Evolutionary conservation across 169 alveolate species (phyloP).

Genomic region (Plasmodium vinckei): DNA sequence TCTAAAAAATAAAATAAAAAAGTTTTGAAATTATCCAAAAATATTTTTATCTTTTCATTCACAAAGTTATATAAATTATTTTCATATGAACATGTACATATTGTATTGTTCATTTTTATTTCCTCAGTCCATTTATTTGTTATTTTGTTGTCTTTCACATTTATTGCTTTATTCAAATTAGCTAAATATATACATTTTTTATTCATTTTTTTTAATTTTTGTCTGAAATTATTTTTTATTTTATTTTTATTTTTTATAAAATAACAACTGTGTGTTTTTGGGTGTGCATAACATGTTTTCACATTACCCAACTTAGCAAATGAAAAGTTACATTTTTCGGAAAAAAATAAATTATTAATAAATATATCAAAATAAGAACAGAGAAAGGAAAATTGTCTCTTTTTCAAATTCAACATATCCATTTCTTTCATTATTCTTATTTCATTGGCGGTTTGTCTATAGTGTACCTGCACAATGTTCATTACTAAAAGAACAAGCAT

Average conservation of each 20-base stretch:
- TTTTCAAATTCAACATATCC: background rate
- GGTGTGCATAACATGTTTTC: background rate
- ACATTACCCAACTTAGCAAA: background rate
- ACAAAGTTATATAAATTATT: conserved; percentile 3
- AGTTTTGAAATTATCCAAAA: conserved; percentile 49
- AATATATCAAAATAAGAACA: conserved; percentile 5
- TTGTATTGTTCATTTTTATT: background rate
- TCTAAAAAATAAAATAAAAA: conserved; percentile 36
- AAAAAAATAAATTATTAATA: background rate
- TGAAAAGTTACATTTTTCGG: background rate
- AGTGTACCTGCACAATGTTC: conserved; percentile 3
- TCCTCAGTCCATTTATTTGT: background rate
- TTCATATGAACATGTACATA: background rate
- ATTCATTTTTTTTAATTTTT: background rate
- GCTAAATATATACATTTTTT: background rate
- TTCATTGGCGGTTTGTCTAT: background rate
- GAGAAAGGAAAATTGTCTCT: background rate
- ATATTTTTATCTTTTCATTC: conserved; percentile 1
- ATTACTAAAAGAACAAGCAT: background rate
- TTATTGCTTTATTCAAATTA: background rate
- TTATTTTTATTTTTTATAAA: background rate
- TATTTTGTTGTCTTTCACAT: background rate
- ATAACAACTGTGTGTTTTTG: background rate
- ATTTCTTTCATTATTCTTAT: background rate
- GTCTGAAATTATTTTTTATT: background rate